Conservation (phyloP, 768 basidiomycete genomes). For the Lentinula lateritia region DNA sequence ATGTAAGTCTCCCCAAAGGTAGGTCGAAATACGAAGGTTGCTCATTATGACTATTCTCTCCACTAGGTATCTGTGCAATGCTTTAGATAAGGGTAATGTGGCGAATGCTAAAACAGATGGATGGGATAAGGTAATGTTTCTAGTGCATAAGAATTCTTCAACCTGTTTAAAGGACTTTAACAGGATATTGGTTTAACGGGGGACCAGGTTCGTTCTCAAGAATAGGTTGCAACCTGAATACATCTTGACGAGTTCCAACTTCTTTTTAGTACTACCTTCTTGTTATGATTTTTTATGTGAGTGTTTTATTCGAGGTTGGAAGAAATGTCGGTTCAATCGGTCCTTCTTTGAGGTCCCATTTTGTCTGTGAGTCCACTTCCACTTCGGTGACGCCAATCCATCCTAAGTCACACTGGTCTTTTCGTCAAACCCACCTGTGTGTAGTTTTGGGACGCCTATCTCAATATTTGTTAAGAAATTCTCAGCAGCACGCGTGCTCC, state of each 20-base stretch:
- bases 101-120: conserved; percentile 49
- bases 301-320: conserved; percentile 2
- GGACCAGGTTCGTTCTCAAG: conserved; percentile 29
- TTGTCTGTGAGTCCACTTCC: conserved; percentile 29
- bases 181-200: conserved; percentile 38
- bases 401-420: neutral
- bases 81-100: conserved; percentile 44
- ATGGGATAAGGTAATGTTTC: conserved; percentile 32
- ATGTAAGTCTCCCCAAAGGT: conserved; percentile 23
- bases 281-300: conserved; percentile 42
- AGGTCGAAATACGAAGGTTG: neutral
- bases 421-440: conserved; percentile 4
- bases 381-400: too few relatives aligned
- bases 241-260: conserved; percentile 11
- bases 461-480: conserved; percentile 43
- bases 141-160: neutral
- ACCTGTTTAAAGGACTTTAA: conserved; percentile 1
- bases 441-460: conserved; percentile 44
- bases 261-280: conserved; percentile 34
- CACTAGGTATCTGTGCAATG: conserved; percentile 42
- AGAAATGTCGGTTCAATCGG: neutral
- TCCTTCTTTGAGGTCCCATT: conserved; percentile 30
- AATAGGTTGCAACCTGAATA: neutral
- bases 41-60: neutral
- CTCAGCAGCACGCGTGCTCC: conserved; percentile 40